A percentile compares a stretch with the other conserved stretches of the same genome.
These are phyloP conservation scores for Pichia sp. DNA, from an alignment of 1,139 yeast species.

Conservation along the genomic window DNA sequence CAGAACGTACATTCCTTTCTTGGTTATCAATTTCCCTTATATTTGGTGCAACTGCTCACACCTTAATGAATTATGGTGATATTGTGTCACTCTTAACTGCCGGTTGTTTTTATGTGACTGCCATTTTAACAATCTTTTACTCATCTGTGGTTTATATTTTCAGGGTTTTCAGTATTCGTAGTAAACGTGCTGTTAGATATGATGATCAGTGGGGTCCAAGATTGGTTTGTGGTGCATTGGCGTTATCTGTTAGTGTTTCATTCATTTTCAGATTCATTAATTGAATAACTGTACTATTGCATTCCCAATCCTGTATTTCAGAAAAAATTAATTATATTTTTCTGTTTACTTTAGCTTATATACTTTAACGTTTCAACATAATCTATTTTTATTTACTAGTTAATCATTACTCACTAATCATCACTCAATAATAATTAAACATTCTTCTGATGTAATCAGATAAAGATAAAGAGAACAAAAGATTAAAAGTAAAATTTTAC, in stretches of 20 bases:
- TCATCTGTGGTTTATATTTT: conserved; percentile 71
- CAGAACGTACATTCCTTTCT: conserved; percentile 71
- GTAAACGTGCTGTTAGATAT: conserved; percentile 74
- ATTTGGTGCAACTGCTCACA: conserved; percentile 66
- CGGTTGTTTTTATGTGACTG: conserved; percentile 80
- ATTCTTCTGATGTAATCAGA: too few relatives aligned
- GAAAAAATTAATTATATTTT: neutral
- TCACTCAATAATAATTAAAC: too few relatives aligned
- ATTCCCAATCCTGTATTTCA: too few relatives aligned
- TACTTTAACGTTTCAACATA: neutral
- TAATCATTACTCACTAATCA: neutral
- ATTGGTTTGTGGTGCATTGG: conserved; percentile 67
- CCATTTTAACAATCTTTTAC: conserved; percentile 65
- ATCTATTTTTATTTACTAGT: neutral
- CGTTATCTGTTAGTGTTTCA: conserved; percentile 65
- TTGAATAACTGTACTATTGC: neutral
- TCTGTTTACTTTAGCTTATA: neutral
- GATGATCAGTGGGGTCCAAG: conserved; percentile 89
- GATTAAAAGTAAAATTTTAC: neutral
- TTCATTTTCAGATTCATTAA: conserved; percentile 46
- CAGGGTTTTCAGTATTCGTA: conserved; percentile 79
- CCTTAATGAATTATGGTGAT: conserved; percentile 65
- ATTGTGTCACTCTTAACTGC: conserved; percentile 72
- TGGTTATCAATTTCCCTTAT: conserved; percentile 74
- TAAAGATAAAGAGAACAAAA: too few relatives aligned